These are phyloP conservation scores for Babesia caballi DNA, from an alignment of 169 alveolate genomes.

Conservation along the genomic window DNA sequence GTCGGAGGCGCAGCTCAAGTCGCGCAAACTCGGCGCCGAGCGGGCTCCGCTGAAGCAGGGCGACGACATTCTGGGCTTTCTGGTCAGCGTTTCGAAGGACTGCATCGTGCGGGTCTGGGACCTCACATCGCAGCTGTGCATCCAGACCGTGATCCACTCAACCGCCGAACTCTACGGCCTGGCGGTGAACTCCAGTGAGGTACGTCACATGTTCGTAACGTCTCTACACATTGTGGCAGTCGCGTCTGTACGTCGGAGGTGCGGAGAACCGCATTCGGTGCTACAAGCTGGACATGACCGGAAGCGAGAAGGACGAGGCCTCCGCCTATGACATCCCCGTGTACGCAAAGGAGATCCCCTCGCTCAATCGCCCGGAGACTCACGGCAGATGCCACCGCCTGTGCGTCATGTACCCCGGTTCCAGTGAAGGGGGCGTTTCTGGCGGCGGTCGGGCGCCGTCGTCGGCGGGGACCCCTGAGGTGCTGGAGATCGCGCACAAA, in stretches of 20 bases:
- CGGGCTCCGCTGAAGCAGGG: background rate
- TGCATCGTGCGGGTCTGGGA: slow-evolving; percentile 85
- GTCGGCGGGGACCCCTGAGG: background rate
- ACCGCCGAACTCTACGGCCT: slow-evolving; percentile 76
- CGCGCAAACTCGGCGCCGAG: slow-evolving; percentile 14
- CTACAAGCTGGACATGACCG: slow-evolving; percentile 62
- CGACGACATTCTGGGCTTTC: slow-evolving; percentile 33
- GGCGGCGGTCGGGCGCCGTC: background rate
- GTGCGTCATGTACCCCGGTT: slow-evolving; percentile 5
- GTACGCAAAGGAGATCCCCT: slow-evolving; percentile 12
- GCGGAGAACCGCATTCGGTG: slow-evolving; percentile 53
- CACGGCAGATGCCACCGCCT: slow-evolving; percentile 1
- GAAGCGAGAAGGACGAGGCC: slow-evolving; percentile 47
- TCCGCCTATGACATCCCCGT: slow-evolving; percentile 32
- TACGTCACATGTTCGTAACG: background rate
- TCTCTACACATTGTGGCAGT: background rate
- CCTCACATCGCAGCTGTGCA: slow-evolving; percentile 76
- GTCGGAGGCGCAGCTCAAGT: slow-evolving; percentile 23
- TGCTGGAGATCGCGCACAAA: slow-evolving; percentile 19
- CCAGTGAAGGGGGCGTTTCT: background rate
- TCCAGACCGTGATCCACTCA: slow-evolving; percentile 81
- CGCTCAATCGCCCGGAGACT: slow-evolving; percentile 13
- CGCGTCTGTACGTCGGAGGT: slow-evolving; percentile 34
- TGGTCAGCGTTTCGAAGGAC: slow-evolving; percentile 82
- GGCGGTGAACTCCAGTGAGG: slow-evolving; percentile 37